Conservation (phyloP, 1,284 basidiomycete genomes). For the Inonotus hispidus region DNA sequence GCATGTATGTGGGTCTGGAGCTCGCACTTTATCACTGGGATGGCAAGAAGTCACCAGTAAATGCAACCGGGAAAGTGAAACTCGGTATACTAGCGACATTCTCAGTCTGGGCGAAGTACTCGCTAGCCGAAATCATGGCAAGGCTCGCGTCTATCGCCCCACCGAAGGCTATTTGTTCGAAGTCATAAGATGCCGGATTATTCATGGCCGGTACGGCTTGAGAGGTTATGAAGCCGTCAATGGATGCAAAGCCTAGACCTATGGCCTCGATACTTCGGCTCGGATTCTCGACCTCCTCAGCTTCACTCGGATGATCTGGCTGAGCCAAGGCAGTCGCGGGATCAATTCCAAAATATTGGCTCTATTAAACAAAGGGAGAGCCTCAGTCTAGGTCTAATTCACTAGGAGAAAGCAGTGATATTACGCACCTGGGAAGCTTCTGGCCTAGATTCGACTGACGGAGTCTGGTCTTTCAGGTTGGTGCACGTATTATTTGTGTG, state of each 20-base stretch:
- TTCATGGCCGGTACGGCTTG: background rate
- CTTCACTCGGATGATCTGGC: background rate
- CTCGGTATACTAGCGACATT: background rate
- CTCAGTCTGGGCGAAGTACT: background rate
- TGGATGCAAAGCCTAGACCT: background rate
- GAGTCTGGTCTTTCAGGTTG: background rate
- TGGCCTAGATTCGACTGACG: background rate
- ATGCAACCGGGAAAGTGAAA: background rate
- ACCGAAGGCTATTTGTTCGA: background rate
- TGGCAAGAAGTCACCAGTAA: background rate
- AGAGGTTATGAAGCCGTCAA: background rate
- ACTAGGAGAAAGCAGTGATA: background rate
- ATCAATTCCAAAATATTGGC: background rate
- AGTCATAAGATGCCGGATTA: background rate
- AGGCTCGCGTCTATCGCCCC: background rate
- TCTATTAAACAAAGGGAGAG: background rate
- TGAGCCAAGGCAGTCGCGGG: background rate
- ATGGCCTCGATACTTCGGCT: background rate
- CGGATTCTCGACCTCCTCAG: background rate
- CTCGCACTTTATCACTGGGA: background rate
- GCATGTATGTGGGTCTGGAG: background rate
- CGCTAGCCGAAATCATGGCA: background rate
- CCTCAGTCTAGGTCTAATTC: background rate
- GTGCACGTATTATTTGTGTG: background rate
- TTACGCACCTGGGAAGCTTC: background rate